A percentile compares a stretch with the other conserved stretches of the same genome.
Evolutionary conservation across 352 stramenopile genomes (phyloP).

Genomic region (Peronospora belbahrii): DNA sequence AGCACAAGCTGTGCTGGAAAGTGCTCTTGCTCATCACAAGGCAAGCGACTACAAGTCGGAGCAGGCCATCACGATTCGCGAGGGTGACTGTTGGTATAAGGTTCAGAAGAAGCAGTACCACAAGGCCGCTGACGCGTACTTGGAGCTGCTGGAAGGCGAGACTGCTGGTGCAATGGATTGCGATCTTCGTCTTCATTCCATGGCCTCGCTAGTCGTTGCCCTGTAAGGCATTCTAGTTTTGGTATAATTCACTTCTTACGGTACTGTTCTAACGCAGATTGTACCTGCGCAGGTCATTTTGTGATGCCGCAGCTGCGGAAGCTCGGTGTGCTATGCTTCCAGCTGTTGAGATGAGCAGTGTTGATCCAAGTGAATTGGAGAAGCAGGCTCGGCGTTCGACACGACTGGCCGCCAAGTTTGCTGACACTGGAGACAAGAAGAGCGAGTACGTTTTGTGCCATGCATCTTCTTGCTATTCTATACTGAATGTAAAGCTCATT

Average conservation of each 20-base stretch:
- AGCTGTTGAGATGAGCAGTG: constrained; percentile 37
- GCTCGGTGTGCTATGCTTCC: constrained; percentile 61
- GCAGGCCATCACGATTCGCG: constrained; percentile 60
- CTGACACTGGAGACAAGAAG: constrained; percentile 61
- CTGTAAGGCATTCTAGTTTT: constrained; percentile 33
- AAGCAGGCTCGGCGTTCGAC: constrained; percentile 51
- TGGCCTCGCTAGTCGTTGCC: constrained; percentile 67
- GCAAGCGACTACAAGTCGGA: constrained; percentile 44
- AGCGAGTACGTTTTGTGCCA: constrained; percentile 46
- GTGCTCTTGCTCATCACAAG: constrained; percentile 46
- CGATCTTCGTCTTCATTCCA: constrained; percentile 61
- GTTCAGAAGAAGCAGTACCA: constrained; percentile 73
- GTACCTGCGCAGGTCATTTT: constrained; percentile 47
- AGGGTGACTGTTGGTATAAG: constrained; percentile 75
- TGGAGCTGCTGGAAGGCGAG: constrained; percentile 63
- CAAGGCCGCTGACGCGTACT: constrained; percentile 50
- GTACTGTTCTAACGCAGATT: constrained; percentile 8
- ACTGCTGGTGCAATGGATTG: constrained; percentile 48
- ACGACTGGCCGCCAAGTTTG: constrained; percentile 52
- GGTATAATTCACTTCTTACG: not conserved
- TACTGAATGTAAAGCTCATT: constrained; percentile 4
- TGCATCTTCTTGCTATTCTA: not conserved
- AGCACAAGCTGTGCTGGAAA: constrained; percentile 44
- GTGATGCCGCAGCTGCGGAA: constrained; percentile 56
- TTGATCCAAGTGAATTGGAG: constrained; percentile 60